Conservation (phyloP, 2,329 filamentous ascomycete genomes). For the Trichophyton benhamiae region DNA sequence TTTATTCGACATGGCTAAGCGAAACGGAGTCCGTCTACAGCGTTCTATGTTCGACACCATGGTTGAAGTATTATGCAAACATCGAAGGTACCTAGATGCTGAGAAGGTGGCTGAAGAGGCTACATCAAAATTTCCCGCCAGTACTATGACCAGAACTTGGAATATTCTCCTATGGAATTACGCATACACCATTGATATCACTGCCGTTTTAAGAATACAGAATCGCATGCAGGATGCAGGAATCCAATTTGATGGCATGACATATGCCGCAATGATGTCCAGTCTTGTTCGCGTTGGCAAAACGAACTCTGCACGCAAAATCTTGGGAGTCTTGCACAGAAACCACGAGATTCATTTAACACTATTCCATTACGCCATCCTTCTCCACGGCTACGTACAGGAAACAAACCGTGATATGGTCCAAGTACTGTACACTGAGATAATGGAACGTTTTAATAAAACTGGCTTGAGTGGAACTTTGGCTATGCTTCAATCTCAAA, state of each 20-base stretch:
- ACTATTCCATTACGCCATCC: conserved; percentile 35
- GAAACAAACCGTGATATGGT: conserved; percentile 39
- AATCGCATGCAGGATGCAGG: conserved; percentile 42
- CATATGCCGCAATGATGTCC: conserved; percentile 51
- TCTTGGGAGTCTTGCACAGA: conserved; percentile 33
- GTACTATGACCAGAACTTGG: conserved; percentile 55
- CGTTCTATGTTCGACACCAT: conserved; percentile 51
- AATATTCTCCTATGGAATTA: conserved; percentile 63
- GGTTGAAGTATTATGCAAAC: conserved; percentile 54
- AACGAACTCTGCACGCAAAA: conserved; percentile 44
- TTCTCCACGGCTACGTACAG: conserved; percentile 40
- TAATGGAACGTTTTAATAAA: conserved; percentile 25
- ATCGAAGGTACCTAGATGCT: conserved; percentile 44
- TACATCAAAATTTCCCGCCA: conserved; percentile 39
- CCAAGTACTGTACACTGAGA: conserved; percentile 37
- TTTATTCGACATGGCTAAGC: conserved; percentile 51
- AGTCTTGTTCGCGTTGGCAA: conserved; percentile 41
- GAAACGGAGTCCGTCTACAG: conserved; percentile 39
- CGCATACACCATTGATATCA: conserved; percentile 49
- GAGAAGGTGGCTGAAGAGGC: conserved; percentile 48
- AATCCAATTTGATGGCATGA: conserved; percentile 43
- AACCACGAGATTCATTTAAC: conserved; percentile 28
- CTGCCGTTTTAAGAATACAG: conserved; percentile 43
- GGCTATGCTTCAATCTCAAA: conserved; percentile 25
- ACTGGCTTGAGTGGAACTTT: conserved; percentile 25